Evolutionary conservation across 345 rosid genomes (phyloP).

Genomic region (Gossypium sturtianum): DNA sequence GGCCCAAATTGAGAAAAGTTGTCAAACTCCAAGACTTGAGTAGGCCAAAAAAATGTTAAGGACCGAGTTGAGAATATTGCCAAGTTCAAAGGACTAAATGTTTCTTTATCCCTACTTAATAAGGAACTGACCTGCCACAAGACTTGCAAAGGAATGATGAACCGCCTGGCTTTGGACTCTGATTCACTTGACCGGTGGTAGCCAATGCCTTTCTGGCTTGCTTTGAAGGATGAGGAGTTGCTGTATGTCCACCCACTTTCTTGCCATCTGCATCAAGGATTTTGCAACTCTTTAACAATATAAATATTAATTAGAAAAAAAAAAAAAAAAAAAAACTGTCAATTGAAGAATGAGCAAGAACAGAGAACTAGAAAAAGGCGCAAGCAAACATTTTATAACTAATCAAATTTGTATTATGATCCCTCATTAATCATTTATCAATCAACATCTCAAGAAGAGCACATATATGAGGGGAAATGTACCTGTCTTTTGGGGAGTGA

Average conservation of each 20-base stretch:
- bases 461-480: background rate
- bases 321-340: background rate
- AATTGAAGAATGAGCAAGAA: background rate
- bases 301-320: background rate
- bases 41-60: too few relatives aligned
- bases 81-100: too few relatives aligned
- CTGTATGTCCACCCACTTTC: slow-evolving; percentile 46
- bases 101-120: background rate
- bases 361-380: background rate
- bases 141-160: slow-evolving; percentile 45
- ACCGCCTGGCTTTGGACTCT: slow-evolving; percentile 37
- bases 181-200: slow-evolving; percentile 35
- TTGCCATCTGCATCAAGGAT: slow-evolving; percentile 37
- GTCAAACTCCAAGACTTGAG: too few relatives aligned
- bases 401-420: background rate
- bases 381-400: background rate
- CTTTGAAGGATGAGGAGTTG: slow-evolving; percentile 83
- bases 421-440: background rate
- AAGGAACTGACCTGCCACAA: slow-evolving; percentile 45
- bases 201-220: slow-evolving; percentile 38
- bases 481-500: slow-evolving; percentile 73
- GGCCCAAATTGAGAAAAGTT: too few relatives aligned
- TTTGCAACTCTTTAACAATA: slow-evolving; percentile 1
- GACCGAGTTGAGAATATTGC: too few relatives aligned
- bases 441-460: background rate